A percentile compares a stretch with the other conserved stretches of the same genome.
Evolutionary conservation across 306 rosid genomes (phyloP).

Genomic region (Heteromeles arbutifolia): DNA sequence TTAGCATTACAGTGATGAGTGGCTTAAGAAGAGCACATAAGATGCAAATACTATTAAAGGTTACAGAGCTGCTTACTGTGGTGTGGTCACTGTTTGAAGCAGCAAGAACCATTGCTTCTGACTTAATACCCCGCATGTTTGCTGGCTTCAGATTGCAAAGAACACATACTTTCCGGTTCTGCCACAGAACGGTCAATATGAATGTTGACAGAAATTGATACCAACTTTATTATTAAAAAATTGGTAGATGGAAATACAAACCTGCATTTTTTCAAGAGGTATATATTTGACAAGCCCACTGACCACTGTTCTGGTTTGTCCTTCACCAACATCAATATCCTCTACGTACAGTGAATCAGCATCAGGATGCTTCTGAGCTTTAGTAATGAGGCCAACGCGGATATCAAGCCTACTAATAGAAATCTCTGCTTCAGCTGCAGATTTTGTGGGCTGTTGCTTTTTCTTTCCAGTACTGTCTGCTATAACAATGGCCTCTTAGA

Average conservation of each 20-base stretch:
- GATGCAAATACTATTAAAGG: slow-evolving; percentile 7
- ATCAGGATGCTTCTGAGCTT: slow-evolving; percentile 83
- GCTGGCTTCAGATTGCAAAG: slow-evolving; percentile 94
- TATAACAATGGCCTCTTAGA: slow-evolving; percentile 10
- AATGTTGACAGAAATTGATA: background rate
- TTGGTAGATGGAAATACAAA: slow-evolving; percentile 14
- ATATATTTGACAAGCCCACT: slow-evolving; percentile 89
- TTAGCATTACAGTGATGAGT: background rate
- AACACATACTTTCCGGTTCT: slow-evolving; percentile 90
- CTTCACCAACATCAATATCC: slow-evolving; percentile 90
- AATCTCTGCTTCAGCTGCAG: slow-evolving; percentile 51
- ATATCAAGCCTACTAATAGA: slow-evolving; percentile 81
- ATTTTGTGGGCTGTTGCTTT: slow-evolving; percentile 50
- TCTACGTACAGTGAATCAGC: slow-evolving; percentile 93
- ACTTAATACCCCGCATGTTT: slow-evolving; percentile 79
- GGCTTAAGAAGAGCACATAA: background rate
- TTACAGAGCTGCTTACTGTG: slow-evolving; percentile 34
- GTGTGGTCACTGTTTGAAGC: slow-evolving; percentile 67
- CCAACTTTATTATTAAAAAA: background rate
- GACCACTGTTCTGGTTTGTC: slow-evolving; percentile 72
- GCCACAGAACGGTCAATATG: slow-evolving; percentile 20
- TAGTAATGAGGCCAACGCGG: slow-evolving; percentile 76
- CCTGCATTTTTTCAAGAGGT: slow-evolving; percentile 95
- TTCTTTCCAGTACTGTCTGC: slow-evolving; percentile 61
- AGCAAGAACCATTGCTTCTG: slow-evolving; percentile 97